Conservation (phyloP, 345 rosid species). For the Carallia pectinifolia region DNA sequence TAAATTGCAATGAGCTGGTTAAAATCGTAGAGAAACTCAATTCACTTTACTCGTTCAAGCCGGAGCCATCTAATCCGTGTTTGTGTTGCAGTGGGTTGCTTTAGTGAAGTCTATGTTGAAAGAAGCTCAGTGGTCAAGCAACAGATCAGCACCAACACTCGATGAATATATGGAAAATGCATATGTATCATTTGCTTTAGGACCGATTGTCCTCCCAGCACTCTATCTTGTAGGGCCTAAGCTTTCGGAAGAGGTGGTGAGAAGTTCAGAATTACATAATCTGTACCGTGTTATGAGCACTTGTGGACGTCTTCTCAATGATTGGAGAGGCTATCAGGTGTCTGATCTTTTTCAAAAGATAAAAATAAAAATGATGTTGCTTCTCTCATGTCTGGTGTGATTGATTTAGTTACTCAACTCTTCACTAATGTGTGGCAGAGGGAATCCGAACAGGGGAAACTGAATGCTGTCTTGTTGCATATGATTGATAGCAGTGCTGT, state of each 20-base stretch:
- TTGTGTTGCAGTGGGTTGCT: constrained; percentile 72
- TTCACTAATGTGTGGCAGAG: constrained; percentile 42
- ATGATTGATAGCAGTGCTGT: constrained; percentile 34
- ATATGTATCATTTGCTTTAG: constrained; percentile 68
- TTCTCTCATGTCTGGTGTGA: neutral
- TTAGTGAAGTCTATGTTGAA: constrained; percentile 60
- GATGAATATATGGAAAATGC: constrained; percentile 73
- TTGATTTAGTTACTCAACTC: neutral
- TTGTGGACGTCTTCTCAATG: constrained; percentile 83
- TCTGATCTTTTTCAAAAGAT: neutral
- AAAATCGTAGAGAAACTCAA: neutral
- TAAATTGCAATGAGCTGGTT: neutral
- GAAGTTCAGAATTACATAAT: constrained; percentile 37
- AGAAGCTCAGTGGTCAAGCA: constrained; percentile 61
- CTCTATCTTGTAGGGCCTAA: constrained; percentile 72
- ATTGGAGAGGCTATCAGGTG: constrained; percentile 68
- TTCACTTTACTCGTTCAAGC: neutral
- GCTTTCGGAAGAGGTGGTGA: constrained; percentile 44
- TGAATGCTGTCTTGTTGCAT: constrained; percentile 61
- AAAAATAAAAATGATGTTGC: neutral
- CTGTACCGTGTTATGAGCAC: constrained; percentile 64
- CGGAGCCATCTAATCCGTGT: neutral
- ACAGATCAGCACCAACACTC: constrained; percentile 52
- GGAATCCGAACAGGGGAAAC: constrained; percentile 67
- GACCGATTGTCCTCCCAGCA: constrained; percentile 79